Evolutionary conservation across 169 alveolate genomes (phyloP).

Genomic region (Miamiensis avidus): DNA sequence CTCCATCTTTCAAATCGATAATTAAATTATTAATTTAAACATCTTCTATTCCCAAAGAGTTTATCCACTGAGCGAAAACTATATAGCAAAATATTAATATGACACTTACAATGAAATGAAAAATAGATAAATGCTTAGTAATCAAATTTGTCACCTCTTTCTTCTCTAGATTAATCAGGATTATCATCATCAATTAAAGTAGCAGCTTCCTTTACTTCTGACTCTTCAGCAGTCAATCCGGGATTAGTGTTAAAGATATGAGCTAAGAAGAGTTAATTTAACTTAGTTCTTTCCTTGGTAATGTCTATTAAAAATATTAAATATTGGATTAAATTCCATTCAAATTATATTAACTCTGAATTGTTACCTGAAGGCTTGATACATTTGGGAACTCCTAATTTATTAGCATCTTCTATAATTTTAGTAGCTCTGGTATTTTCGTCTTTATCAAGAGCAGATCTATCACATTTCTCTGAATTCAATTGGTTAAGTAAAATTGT

Average conservation of each 20-base stretch:
- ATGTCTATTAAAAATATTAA: conserved; percentile 38
- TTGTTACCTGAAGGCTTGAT: conserved; percentile 52
- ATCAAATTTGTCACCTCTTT: conserved; percentile 64
- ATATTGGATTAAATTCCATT: too few species aligned
- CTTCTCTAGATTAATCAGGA: conserved; percentile 86
- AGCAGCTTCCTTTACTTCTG: conserved; percentile 73
- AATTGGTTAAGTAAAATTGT: conserved; percentile 64
- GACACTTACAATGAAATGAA: neutral
- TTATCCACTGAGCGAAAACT: conserved; percentile 85
- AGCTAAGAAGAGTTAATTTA: conserved; percentile 80
- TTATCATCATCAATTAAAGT: conserved; percentile 79
- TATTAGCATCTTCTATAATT: conserved; percentile 58
- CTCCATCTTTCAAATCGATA: conserved; percentile 81
- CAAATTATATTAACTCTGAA: neutral
- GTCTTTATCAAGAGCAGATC: conserved; percentile 55
- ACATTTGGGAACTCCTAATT: conserved; percentile 73
- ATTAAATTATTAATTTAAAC: conserved; percentile 65
- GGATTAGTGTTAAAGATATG: conserved; percentile 80
- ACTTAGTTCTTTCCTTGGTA: conserved; percentile 65
- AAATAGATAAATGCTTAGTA: neutral
- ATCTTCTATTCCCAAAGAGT: conserved; percentile 78
- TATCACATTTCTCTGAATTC: conserved; percentile 56
- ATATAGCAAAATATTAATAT: neutral
- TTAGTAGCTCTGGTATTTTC: conserved; percentile 61
- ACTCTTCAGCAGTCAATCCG: conserved; percentile 78